Evolutionary conservation across 176 grass and related monocot species (phyloP), one percentile per base, ranked within the genome.

Genomic region (Musa acuminata): DNA sequence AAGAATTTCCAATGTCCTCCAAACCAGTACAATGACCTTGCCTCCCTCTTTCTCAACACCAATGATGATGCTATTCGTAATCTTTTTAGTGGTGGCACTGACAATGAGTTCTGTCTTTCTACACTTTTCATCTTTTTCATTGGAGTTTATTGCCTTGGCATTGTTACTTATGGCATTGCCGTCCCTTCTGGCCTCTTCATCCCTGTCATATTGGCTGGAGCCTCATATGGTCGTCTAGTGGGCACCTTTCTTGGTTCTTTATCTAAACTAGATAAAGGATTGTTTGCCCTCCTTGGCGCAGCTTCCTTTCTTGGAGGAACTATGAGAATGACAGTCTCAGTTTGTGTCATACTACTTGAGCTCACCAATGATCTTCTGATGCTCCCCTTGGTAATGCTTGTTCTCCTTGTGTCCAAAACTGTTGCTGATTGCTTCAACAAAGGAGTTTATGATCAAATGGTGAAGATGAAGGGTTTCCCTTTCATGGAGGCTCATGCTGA

Each of bases 1-100:
- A 92, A 89, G 84, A 89, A 77, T 63, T 87, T 92, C 35, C 80
- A 77, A 69, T 92, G 90, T 21, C 82, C 86, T 0, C 55, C 69
- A 0, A 82, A 87, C 11, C 86, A 92, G 0, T 92, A 92, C 81
- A 92, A 92, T 43, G 84, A 80, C 25, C 26, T 92, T 62, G 90
- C 86, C 3, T 92, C 90, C 12, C 86, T 92, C 48, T 89, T 92
- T 57, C 83, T 92, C 75, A 89, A 89, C 76, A 87, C 90, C 63
- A 92, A 92, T 66, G 86, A 92, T 51, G 84, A 92, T 51, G 84
- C 90, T 73, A 86, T 92, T 76, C 86, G 90, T 16, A 92, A 92
- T 57, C 84, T 92, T 65, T 89, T 92, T 82, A 87, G 86, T 43
- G 76, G 48, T 7, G 73, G 72, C 43, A 87, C 82, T 0, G 79